A percentile compares a stretch with the other conserved stretches of the same genome.
phyloP scores from a whole-genome alignment of 192 early-diverging fungal species.

The Backusella parvicylindrica region DNA sequence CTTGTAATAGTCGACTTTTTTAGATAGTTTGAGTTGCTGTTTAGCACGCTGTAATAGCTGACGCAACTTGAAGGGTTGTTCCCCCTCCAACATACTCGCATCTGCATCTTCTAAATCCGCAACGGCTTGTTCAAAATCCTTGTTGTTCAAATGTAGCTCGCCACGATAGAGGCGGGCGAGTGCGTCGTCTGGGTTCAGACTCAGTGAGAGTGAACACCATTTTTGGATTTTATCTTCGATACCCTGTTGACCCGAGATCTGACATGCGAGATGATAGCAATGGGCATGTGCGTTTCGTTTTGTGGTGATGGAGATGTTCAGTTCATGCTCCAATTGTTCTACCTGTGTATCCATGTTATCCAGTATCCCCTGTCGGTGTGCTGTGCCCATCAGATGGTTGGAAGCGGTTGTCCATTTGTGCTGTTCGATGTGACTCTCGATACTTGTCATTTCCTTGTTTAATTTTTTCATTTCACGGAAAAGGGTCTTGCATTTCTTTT shows the following conservation, averaged over 20 bases:
- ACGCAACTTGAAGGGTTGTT: constrained; percentile 23
- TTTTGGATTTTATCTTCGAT: constrained; percentile 49
- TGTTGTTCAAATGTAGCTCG: constrained; percentile 61
- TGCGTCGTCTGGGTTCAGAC: constrained; percentile 64
- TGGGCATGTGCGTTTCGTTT: constrained; percentile 30
- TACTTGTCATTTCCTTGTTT: constrained; percentile 64
- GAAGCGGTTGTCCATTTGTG: constrained; percentile 55
- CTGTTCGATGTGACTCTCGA: constrained; percentile 55
- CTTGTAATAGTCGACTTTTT: constrained; percentile 94
- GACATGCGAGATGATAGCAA: constrained; percentile 59
- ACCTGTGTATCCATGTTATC: constrained; percentile 31
- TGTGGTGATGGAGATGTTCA: constrained; percentile 29
- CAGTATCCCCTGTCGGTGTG: constrained; percentile 27
- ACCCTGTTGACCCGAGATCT: constrained; percentile 52
- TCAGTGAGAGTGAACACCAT: constrained; percentile 70
- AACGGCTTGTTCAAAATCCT: constrained; percentile 79
- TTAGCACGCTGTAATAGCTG: constrained; percentile 63
- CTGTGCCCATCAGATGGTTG: constrained; percentile 54
- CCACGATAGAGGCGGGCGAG: constrained; percentile 74
- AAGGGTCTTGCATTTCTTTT: constrained; percentile 80
- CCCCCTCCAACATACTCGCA: constrained; percentile 42
- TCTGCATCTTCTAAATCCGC: constrained; percentile 70
- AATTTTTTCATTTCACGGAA: constrained; percentile 72
- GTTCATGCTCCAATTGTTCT: background rate
- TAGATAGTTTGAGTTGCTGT: constrained; percentile 49